Evolutionary conservation across 768 basidiomycete species (phyloP).

Genomic region (Mycena filopes): DNA sequence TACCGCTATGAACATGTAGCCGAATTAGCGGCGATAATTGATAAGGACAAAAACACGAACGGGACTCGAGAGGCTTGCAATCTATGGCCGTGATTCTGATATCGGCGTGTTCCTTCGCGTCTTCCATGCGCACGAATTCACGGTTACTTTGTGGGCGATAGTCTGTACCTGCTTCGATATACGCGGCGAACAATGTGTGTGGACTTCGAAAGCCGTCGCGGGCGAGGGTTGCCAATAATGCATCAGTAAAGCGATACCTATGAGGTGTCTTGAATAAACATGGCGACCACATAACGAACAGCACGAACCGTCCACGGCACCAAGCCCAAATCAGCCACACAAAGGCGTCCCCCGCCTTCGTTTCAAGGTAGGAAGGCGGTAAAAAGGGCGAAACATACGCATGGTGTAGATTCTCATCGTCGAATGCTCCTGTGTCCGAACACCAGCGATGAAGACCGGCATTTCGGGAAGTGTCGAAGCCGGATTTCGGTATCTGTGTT

Average conservation of each 20-base stretch:
- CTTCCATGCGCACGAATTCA: neutral
- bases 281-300: neutral
- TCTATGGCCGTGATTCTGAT: neutral
- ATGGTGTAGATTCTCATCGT: neutral
- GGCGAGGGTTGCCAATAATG: neutral
- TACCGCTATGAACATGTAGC: neutral
- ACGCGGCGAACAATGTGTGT: constrained; percentile 5
- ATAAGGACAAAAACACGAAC: neutral
- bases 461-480: neutral
- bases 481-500: constrained; percentile 1
- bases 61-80: neutral
- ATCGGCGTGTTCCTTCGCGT: neutral
- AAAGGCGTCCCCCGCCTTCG: neutral
- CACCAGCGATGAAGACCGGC: constrained; percentile 10
- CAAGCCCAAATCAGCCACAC: constrained; percentile 3
- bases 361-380: neutral
- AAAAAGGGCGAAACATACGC: constrained; percentile 14
- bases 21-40: neutral
- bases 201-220: constrained; percentile 11
- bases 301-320: constrained; percentile 15
- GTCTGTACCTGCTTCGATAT: neutral
- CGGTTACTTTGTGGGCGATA: neutral
- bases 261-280: neutral
- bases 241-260: constrained; percentile 7
- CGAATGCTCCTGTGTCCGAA: constrained; percentile 15